A percentile compares a stretch with the other conserved stretches of the same genome.
Evolutionary conservation across 164 flowering plant genomes (phyloP).

Genomic region (Cinnamomum chago): DNA sequence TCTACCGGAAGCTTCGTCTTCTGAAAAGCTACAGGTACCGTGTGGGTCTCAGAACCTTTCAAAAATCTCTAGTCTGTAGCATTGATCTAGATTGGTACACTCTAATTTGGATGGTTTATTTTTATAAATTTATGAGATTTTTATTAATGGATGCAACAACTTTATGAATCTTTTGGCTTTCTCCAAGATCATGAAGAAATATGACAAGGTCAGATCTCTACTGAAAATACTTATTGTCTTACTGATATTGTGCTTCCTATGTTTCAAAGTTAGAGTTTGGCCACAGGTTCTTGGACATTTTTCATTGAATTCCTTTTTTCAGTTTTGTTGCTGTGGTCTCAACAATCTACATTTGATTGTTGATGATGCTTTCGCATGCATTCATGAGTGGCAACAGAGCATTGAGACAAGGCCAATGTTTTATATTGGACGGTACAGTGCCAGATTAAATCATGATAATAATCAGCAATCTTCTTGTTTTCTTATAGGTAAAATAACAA

Average conservation of each 20-base stretch:
- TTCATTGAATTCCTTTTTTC: background rate
- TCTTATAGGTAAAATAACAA: too few species aligned
- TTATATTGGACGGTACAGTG: too few species aligned
- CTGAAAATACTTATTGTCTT: background rate
- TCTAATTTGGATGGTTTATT: background rate
- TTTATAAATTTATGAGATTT: constrained; percentile 3
- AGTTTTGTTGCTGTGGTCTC: background rate
- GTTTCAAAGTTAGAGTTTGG: background rate
- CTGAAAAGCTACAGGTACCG: constrained; percentile 65
- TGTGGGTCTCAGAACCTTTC: background rate
- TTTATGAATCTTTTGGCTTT: constrained; percentile 69
- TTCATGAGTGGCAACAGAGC: background rate
- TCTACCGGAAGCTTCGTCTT: constrained; percentile 54
- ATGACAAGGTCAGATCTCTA: constrained; percentile 58
- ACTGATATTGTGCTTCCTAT: background rate
- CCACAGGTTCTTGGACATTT: background rate
- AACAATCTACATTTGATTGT: background rate
- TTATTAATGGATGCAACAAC: constrained; percentile 29
- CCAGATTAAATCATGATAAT: too few species aligned
- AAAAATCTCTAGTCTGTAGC: too few species aligned
- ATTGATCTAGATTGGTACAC: background rate
- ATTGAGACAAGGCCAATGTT: background rate
- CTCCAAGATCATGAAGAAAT: constrained; percentile 84
- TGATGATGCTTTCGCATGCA: background rate
- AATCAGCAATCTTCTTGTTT: too few species aligned